Conservation (phyloP, 2,329 filamentous ascomycete genomes). For the Pseudophaeomoniella oleicola region DNA sequence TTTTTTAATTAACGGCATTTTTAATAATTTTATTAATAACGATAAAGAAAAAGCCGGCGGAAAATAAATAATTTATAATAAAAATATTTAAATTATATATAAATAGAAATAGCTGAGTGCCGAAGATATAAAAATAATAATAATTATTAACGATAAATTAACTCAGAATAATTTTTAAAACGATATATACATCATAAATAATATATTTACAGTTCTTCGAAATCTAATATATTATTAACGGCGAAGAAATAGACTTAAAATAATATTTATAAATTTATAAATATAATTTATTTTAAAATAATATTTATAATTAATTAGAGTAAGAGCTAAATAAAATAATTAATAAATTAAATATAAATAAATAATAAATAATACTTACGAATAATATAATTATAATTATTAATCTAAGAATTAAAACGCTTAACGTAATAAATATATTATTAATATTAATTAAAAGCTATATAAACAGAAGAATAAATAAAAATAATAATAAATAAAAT, state of each 20-base stretch:
- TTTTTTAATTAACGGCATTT: conserved; percentile 3
- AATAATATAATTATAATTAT: conserved; percentile 4
- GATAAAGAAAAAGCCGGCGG: not conserved
- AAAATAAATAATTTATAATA: conserved; percentile 1
- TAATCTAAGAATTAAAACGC: too few species aligned
- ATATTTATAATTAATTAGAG: conserved; percentile 1
- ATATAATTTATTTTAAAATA: conserved; percentile 4
- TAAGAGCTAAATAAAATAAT: not conserved
- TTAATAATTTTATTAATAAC: conserved; percentile 2
- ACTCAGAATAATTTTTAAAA: conserved; percentile 1
- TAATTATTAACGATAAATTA: conserved; percentile 2
- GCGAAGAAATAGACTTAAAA: too few species aligned
- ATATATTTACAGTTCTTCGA: too few species aligned
- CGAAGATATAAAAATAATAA: not conserved
- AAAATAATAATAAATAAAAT: conserved; percentile 2
- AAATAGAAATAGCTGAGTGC: too few species aligned
- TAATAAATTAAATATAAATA: conserved; percentile 1
- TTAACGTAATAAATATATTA: conserved; percentile 2
- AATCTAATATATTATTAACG: too few species aligned
- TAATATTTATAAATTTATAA: too few species aligned
- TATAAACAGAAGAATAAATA: conserved; percentile 1
- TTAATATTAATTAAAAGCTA: conserved; percentile 2
- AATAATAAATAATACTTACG: conserved; percentile 2
- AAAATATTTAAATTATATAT: not conserved
- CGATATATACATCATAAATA: not conserved